These are phyloP conservation scores for Crucihimalaya himalaica DNA, from an alignment of 345 rosid genomes.

Conservation along the genomic window DNA sequence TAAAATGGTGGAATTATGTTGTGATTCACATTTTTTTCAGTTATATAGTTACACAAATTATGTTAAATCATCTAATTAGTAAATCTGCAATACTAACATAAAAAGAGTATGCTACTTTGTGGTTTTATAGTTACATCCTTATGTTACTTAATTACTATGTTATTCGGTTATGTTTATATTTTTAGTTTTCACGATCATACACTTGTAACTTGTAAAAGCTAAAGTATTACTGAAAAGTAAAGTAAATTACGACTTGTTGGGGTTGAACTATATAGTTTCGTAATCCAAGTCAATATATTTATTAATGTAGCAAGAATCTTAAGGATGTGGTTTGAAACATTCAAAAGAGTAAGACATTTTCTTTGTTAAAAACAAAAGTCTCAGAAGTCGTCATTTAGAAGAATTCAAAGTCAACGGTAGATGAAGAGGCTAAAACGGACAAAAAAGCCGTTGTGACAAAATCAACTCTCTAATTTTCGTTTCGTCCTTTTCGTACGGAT, in stretches of 20 bases:
- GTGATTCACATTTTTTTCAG: too few species aligned
- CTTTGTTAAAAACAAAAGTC: neutral
- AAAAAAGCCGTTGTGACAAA: slow-evolving; percentile 1
- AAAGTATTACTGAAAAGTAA: too few species aligned
- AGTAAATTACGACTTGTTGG: neutral
- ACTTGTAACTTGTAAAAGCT: too few species aligned
- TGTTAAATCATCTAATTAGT: neutral
- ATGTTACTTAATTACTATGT: neutral
- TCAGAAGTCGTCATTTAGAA: neutral
- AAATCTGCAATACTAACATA: neutral
- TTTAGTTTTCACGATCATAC: neutral
- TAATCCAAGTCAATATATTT: neutral
- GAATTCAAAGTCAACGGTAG: slow-evolving; percentile 34
- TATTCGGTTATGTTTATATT: neutral
- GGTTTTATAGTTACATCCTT: neutral
- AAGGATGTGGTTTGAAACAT: slow-evolving; percentile 15
- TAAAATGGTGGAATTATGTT: too few species aligned
- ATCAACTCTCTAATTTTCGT: slow-evolving; percentile 1
- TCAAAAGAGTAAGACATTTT: slow-evolving; percentile 20
- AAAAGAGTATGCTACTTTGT: neutral
- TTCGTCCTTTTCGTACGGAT: slow-evolving; percentile 14
- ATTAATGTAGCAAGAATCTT: neutral
- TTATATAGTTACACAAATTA: too few species aligned
- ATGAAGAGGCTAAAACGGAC: slow-evolving; percentile 9
- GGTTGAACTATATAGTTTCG: neutral